Base-by-base conservation (phyloP, 768 basidiomycete species). In the Russula emetica region DNA sequence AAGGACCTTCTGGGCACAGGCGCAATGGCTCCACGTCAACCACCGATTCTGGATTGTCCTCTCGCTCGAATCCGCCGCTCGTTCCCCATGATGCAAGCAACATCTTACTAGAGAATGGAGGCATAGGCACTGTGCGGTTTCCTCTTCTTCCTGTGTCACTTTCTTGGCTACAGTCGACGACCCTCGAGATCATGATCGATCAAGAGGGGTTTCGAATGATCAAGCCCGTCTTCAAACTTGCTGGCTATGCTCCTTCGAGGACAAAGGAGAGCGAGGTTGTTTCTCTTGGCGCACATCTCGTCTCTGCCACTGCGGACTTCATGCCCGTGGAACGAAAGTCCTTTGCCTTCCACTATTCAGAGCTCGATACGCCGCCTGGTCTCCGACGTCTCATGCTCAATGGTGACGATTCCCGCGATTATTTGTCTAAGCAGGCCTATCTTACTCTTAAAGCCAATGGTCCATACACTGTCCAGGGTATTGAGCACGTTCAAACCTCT, bases 191-290 rank as follows among this genome's bases (percentile, higher is more conserved):
- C 38, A 81, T 85, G 72, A 85, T 94, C 28, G 92, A 93, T 70
- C 92, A 94, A 72, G 92, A 93, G 75, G 87, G 89, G 4, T 91
- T 90, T 69, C 83, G 90, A 28, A 78, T 81, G 20, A 78, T 86
- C 7, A 77, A 78, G 28, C 84, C 88, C 22, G 72, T 75, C 9
- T 86, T 92, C 75, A 78, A 76, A 64, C 81, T 86, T 54, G 75
- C 78, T n/a, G 83, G 83, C 11, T 82, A 82, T 69, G 75, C 76
- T 69, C 58, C 70, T 74, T 65, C 71, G 72, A 47, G 55, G 9
- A 22, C 38, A 22, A 42, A 54, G 20, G 42, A 67, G 36, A 62
- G 60, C 63, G 60, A 45, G 20, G 54, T 36, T 7, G 2, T 56
- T n/a, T 51, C 68, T 14, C 68, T 74, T 9, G 72, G 67, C 22